Percentiles rank a stretch among this genome's conserved stretches.
Evolutionary conservation across 495 filamentous ascomycete genomes (phyloP).

Genomic region (Penicillium paxilli): DNA sequence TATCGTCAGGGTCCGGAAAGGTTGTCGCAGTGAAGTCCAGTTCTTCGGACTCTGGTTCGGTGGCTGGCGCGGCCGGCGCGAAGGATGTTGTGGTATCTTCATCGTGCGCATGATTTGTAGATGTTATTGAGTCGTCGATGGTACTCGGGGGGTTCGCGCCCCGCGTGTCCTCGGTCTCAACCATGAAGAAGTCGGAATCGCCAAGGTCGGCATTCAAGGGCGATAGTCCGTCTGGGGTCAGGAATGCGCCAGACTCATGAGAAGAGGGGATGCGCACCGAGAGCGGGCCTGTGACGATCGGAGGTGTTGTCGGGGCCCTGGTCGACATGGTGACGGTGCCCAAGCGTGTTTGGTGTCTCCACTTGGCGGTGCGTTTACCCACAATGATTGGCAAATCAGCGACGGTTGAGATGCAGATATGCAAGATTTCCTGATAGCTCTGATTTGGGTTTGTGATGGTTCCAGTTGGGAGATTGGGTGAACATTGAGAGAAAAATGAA

Average conservation of each 20-base stretch:
- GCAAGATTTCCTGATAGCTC: background rate
- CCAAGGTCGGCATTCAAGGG: constrained; percentile 39
- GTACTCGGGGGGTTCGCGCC: constrained; percentile 26
- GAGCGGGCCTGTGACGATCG: constrained; percentile 24
- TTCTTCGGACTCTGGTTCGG: constrained; percentile 6
- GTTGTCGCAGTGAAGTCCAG: constrained; percentile 8
- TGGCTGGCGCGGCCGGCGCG: constrained; percentile 4
- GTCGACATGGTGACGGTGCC: constrained; percentile 43
- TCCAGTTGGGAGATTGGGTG: too few species aligned
- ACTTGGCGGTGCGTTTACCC: constrained; percentile 24
- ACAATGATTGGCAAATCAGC: constrained; percentile 20
- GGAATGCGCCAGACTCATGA: constrained; percentile 32
- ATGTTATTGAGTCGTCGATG: constrained; percentile 18
- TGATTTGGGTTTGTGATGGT: background rate
- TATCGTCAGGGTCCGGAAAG: constrained; percentile 14
- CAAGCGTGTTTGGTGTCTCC: constrained; percentile 36
- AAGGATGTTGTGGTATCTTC: constrained; percentile 13
- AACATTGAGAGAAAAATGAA: background rate
- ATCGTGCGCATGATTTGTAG: constrained; percentile 13
- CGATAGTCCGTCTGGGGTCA: constrained; percentile 35
- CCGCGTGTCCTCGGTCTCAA: constrained; percentile 37
- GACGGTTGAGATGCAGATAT: background rate
- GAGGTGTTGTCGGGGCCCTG: constrained; percentile 25
- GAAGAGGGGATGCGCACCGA: constrained; percentile 28
- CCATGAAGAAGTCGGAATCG: constrained; percentile 35